Percentiles rank a stretch among this genome's conserved stretches.
Evolutionary conservation across 257 asterid genomes (phyloP).

Genomic region (Schizonepeta tenuifolia): DNA sequence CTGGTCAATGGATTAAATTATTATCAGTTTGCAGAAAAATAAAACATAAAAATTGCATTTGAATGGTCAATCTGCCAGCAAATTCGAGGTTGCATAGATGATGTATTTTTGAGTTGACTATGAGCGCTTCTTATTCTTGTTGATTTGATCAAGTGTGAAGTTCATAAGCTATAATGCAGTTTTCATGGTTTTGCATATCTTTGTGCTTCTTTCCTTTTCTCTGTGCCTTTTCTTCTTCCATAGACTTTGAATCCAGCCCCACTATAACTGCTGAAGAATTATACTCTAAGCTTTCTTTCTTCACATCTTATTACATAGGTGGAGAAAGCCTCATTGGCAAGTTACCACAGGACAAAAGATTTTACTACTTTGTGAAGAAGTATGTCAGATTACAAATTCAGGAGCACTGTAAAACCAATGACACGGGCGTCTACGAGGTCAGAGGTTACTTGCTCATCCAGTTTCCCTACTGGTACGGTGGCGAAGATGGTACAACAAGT

Average conservation of each 20-base stretch:
- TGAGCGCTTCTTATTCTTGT: background rate
- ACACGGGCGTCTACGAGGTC: constrained; percentile 40
- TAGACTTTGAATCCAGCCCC: constrained; percentile 41
- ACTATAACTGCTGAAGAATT: background rate
- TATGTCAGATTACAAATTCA: constrained; percentile 28
- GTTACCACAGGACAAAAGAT: background rate
- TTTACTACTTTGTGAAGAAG: constrained; percentile 2
- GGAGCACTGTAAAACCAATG: constrained; percentile 35
- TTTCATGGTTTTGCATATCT: constrained; percentile 20
- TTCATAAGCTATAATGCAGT: background rate
- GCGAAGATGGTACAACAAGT: too few relatives aligned
- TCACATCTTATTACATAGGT: constrained; percentile 34
- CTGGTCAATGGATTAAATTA: background rate
- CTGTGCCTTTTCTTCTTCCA: constrained; percentile 23
- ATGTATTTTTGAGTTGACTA: background rate
- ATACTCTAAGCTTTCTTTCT: background rate
- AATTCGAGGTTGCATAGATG: background rate
- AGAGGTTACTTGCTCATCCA: constrained; percentile 43
- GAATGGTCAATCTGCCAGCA: background rate
- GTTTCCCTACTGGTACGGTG: background rate
- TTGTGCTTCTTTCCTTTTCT: constrained; percentile 35
- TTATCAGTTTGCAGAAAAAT: background rate
- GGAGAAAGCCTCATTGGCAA: constrained; percentile 24
- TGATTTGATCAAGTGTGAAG: background rate
- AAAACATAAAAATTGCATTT: background rate